Conservation (phyloP, 768 basidiomycete species). For the Russula sp. region DNA sequence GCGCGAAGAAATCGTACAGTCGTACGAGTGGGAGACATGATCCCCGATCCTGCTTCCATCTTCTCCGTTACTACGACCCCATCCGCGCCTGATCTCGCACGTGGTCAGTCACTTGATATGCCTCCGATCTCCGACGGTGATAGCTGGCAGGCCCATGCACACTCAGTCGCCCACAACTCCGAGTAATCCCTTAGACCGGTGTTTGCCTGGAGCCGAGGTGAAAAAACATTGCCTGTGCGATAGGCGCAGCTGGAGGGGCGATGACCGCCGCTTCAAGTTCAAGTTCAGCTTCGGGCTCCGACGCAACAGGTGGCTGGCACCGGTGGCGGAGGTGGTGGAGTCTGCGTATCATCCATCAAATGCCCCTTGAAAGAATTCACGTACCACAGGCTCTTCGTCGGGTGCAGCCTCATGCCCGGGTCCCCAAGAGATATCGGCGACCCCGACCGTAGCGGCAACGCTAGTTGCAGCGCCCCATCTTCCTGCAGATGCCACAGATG, state of each 20-base stretch:
- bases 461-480: conserved; percentile 1
- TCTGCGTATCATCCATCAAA: conserved; percentile 23
- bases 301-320: conserved; percentile 24
- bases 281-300: conserved; percentile 32
- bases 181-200: not conserved
- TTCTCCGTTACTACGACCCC: not conserved
- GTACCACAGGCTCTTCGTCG: conserved; percentile 13
- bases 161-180: conserved; percentile 17
- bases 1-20: not conserved
- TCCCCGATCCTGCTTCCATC: conserved; percentile 10
- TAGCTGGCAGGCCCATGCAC: conserved; percentile 7
- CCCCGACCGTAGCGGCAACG: not conserved
- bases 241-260: conserved; percentile 37
- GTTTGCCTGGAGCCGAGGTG: not conserved
- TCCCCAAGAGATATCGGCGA: not conserved
- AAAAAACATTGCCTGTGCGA: conserved; percentile 23
- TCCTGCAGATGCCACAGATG: conserved; percentile 9
- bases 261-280: conserved; percentile 33
- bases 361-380: not conserved
- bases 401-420: conserved; percentile 11
- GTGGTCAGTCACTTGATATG: conserved; percentile 19
- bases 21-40: not conserved
- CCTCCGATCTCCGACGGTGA: not conserved
- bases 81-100: conserved; percentile 1
- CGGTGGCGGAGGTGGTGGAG: conserved; percentile 31